Evolutionary conservation across 371 early-diverging fungal species (phyloP).

Genomic region (Lichtheimia ornata): DNA sequence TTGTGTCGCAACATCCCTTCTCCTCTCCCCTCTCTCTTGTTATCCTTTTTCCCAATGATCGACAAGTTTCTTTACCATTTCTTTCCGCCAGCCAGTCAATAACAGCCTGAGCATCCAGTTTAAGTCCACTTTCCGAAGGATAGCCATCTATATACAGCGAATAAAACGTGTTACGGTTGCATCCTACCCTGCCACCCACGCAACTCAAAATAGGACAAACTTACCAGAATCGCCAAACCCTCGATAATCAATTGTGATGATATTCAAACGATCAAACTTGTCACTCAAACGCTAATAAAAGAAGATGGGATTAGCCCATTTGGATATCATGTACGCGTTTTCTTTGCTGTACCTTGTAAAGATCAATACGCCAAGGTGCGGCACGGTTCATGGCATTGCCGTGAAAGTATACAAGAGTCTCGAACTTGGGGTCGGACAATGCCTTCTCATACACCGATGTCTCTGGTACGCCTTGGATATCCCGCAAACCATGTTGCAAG

Average conservation of each 20-base stretch:
- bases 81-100: conserved; percentile 36
- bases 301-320: neutral
- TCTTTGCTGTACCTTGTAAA: conserved; percentile 36
- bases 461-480: conserved; percentile 9
- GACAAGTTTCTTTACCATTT: conserved; percentile 21
- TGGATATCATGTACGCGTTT: neutral
- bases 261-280: conserved; percentile 34
- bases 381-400: conserved; percentile 48
- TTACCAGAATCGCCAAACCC: conserved; percentile 53
- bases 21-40: no score
- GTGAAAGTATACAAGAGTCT: conserved; percentile 48
- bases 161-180: conserved; percentile 9
- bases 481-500: conserved; percentile 20
- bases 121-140: conserved; percentile 42
- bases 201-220: neutral
- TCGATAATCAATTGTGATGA: conserved; percentile 48
- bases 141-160: conserved; percentile 25
- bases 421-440: conserved; percentile 24
- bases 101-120: conserved; percentile 37
- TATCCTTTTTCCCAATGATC: no score
- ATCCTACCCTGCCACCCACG: neutral
- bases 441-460: conserved; percentile 29
- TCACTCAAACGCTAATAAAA: conserved; percentile 12
- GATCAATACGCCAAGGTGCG: conserved; percentile 45
- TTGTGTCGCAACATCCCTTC: no score